Base-by-base conservation (phyloP, 179 eudicot species). In the Patellifolia procumbens region DNA sequence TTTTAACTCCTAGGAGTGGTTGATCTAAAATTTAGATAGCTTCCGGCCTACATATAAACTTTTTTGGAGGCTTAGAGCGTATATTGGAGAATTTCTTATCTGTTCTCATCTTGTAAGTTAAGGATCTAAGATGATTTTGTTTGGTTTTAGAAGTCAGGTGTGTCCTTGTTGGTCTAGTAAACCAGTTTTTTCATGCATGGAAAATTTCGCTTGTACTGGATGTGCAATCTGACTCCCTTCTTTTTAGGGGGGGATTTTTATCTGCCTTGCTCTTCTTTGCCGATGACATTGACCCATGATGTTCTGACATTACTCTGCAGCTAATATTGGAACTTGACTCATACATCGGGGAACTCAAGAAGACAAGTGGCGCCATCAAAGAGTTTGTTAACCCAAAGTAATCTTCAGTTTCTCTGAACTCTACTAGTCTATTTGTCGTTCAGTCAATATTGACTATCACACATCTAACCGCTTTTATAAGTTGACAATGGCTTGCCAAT, bases 371-470 rank as follows among this genome's bases (percentile, higher is more conserved):
- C 76, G 85, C 95, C 76, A 94, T 94, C 52, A 87, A 92, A 86
- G 98, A 94, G 87, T 95, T 95, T 84, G 97, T 95, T 43, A 95
- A 95, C 82, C 99, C 99, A 59, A 95, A 93, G 99, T 95, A 90
- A 84, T 68, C 69, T 68, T 72, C 29, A 53, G 24, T 55, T 77
- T 35, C 52, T 32, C 67, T 75, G 37, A 19, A 52, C 31, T 31
- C 26, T 55, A 20, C 34, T n/a, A 19, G 9, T 16, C n/a, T 35
- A 35, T 34, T 32, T 32, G 56, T 19, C n/a, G 2, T 46, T 31
- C 28, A 17, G 5, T 69, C 2, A 15, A 45, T 67, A 28, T 10
- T 15, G 72, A 68, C 55, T 32, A 11, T 12, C 34, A 39, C 2
- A n/a, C 70, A 39, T 66, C 51, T 66, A 24, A 15, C 31, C 15